These are phyloP conservation scores for Sarocladium strictum DNA, from an alignment of 2,329 filamentous ascomycete genomes.

Conservation along the genomic window DNA sequence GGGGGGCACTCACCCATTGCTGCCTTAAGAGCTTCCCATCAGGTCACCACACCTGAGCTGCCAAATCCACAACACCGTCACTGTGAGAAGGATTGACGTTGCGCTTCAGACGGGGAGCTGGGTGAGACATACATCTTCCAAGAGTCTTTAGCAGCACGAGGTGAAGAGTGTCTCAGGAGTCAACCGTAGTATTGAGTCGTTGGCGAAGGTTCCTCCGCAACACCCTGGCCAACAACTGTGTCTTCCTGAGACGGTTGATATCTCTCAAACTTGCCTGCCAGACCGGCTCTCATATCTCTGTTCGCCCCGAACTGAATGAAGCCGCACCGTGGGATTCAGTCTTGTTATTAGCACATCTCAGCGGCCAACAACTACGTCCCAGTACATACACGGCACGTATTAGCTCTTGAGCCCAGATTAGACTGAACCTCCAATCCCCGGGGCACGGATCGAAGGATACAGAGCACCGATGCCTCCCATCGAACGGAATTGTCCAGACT, in stretches of 20 bases:
- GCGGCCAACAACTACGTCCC: not conserved
- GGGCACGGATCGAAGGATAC: not conserved
- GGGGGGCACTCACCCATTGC: not conserved
- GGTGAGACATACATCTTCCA: slow-evolving; percentile 1
- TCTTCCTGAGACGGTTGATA: too few relatives aligned
- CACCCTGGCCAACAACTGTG: too few relatives aligned
- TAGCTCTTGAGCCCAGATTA: not conserved
- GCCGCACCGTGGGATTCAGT: not conserved
- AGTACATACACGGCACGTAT: not conserved
- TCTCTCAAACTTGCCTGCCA: not conserved
- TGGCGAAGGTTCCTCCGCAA: too few relatives aligned
- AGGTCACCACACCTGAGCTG: not conserved
- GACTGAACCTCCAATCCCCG: not conserved
- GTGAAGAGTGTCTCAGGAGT: not conserved
- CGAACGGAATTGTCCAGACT: slow-evolving; percentile 1
- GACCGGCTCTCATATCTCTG: not conserved
- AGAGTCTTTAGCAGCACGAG: slow-evolving; percentile 4
- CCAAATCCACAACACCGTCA: not conserved
- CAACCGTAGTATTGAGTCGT: too few relatives aligned
- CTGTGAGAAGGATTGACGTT: slow-evolving; percentile 1
- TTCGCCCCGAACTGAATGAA: not conserved
- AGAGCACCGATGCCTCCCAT: not conserved
- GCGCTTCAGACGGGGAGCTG: not conserved
- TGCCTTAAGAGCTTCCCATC: not conserved
- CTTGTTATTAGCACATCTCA: not conserved